Base-by-base conservation (phyloP, 1,284 basidiomycete species). In the Marasmius fiardii region DNA sequence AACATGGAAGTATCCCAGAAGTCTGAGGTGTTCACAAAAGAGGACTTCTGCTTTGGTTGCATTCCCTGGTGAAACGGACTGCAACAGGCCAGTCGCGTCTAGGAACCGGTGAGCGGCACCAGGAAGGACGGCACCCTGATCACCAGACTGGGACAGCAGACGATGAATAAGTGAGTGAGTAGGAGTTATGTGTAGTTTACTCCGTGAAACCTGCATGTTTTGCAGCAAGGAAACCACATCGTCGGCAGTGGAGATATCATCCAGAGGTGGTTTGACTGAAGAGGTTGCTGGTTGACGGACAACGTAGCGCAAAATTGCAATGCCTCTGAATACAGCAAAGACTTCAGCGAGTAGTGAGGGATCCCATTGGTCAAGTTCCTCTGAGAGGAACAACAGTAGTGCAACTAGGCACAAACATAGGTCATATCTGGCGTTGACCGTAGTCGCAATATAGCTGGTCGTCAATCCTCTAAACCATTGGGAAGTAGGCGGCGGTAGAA, bases 321-420 rank as follows among this genome's bases (percentile, higher is more conserved):
- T 70, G 18, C 87, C 87, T 31, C 90, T 79, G 64, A 88, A 91
- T n/a, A 90, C 81, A 12, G 86, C 86, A 65, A 92, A 86, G 24
- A 89, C 78, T 65, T 92, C 88, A 12, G 83, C 83, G 28, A 92
- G 69, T 31, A 90, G 63, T 16, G 80, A 73, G 23, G 83, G 80
- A 62, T 88, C 83, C 83, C 85, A 89, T 33, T 74, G 68, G 33
- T 72, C 68, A 18, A 89, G 71, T 31, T 84, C 79, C 23, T 85
- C 80, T 5, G 83, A 75, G 53, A 88, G 74, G 71, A 90, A 87
- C 63, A 90, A 84, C n/a, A 91, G 73, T 26, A 91, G 68, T n/a
- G 79, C 76, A 52, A 89, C 70, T 52, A 92, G 71, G 7, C 82
- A 76, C 6, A 89, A 70, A 58, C 81, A 82, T 28, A 92, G 74